phyloP scores from a whole-genome alignment of 2,329 filamentous ascomycete species.

The Cylindrodendrum hubeiense region DNA sequence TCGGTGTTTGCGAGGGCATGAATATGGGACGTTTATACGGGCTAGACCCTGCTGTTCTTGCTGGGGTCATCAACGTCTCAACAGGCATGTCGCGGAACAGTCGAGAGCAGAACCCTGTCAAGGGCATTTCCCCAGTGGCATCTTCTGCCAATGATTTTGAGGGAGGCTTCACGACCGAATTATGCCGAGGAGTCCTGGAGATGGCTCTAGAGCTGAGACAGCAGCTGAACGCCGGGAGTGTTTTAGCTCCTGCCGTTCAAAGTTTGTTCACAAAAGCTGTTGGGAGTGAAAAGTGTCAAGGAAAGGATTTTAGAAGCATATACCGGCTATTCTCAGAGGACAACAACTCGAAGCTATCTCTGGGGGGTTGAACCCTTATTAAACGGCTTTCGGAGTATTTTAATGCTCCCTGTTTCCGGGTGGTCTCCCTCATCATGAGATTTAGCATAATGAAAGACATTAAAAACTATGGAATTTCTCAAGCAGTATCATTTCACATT shows the following conservation, averaged over 20 bases:
- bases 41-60: constrained; percentile 13
- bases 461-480: too few relatives aligned
- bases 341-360: not conserved
- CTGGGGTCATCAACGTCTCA: constrained; percentile 28
- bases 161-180: constrained; percentile 31
- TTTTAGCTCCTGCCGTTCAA: constrained; percentile 4
- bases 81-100: constrained; percentile 31
- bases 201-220: constrained; percentile 19
- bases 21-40: constrained; percentile 29
- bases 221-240: not conserved
- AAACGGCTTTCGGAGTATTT: too few relatives aligned
- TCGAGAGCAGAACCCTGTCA: constrained; percentile 30
- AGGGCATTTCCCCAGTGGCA: constrained; percentile 15
- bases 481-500: too few relatives aligned
- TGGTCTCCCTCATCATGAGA: too few relatives aligned
- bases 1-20: constrained; percentile 32
- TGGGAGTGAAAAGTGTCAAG: constrained; percentile 1
- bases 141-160: constrained; percentile 27
- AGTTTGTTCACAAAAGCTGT: not conserved
- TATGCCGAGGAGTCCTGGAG: constrained; percentile 27
- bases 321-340: constrained; percentile 19
- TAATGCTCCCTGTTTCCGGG: too few relatives aligned
- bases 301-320: constrained; percentile 20
- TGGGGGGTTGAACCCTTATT: too few relatives aligned
- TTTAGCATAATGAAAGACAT: too few relatives aligned